Percentiles rank a stretch among this genome's conserved stretches.
phyloP scores from a whole-genome alignment of 2,329 filamentous ascomycete species.

The Zarea fungicola region DNA sequence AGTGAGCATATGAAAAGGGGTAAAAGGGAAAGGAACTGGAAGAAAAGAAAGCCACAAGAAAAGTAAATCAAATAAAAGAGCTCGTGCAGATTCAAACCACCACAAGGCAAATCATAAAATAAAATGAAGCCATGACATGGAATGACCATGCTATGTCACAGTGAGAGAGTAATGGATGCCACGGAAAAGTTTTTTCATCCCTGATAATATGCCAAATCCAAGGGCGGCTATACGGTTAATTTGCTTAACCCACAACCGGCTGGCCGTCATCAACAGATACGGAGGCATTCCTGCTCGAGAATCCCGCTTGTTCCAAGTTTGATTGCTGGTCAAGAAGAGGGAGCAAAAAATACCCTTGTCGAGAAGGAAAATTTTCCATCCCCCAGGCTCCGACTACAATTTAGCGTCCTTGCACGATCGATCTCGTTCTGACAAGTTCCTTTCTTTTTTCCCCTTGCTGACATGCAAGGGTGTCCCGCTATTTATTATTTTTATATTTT shows the following conservation, averaged over 20 bases:
- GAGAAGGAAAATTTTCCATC: not conserved
- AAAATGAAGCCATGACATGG: not conserved
- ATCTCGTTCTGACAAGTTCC: constrained; percentile 1
- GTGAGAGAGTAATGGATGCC: too few species aligned
- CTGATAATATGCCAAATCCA: not conserved
- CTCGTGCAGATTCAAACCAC: not conserved
- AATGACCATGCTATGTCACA: too few species aligned
- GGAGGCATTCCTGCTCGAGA: too few species aligned
- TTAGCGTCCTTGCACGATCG: constrained; percentile 1
- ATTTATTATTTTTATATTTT: not conserved
- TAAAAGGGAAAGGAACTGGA: not conserved
- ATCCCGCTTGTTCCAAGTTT: too few species aligned
- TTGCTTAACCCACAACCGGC: not conserved
- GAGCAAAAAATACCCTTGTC: not conserved
- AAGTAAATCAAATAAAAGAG: not conserved
- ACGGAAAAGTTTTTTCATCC: not conserved
- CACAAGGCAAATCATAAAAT: not conserved
- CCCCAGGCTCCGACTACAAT: not conserved
- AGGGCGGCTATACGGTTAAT: not conserved
- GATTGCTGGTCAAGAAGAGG: too few species aligned
- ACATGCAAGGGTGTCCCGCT: not conserved
- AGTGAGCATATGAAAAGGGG: not conserved
- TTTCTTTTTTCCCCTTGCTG: not conserved
- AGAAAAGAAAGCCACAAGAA: not conserved
- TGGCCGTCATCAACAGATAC: too few species aligned